Evolutionary conservation across 2,329 filamentous ascomycete species (phyloP), one percentile per base, ranked within the genome.

Genomic region (Talaromyces atroroseus): DNA sequence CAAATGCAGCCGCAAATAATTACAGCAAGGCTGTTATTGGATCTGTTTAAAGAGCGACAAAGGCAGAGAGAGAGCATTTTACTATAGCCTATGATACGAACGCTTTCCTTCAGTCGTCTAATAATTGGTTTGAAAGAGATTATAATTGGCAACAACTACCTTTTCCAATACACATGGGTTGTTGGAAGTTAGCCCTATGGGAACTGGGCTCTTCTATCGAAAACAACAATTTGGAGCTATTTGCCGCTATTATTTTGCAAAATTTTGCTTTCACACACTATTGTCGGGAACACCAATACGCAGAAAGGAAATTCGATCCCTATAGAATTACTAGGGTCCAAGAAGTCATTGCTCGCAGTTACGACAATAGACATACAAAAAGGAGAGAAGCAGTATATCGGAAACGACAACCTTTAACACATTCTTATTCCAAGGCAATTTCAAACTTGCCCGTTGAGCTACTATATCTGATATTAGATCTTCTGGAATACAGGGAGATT

Each of bases 101-200:
- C 32, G 32, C 8, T 34, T 34, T 34, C 32, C 32, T 34, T 34
- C 32, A 34, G 32, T 34, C 32, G 32, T 34, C 32, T 34, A 34
- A 34, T 34, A 34, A 34, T 34, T 34, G 32, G 32, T 34, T 14
- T 16, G 16, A 29, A 11, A 26, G 5, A n/a, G 16, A 48, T 32
- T 1, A 7, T 26, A 36, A 52, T 32, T 32, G 49, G 24, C 23
- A 1, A 5, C 36, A 23, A 52, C 4, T 44, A 5, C 24, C 36
- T 10, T 24, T 52, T 10, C 29, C 49, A 52, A 32, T 52, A 10
- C 49, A 52, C 18, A 52, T 45, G 49, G 38, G 49, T 21, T 52
- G 49, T 52, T 26, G 24, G 24, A 26, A 26, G 7, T 26, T 26
- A 26, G 24, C 24, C 24, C 24, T 26, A 26, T 26, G 49, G 49